Evolutionary conservation across 768 basidiomycete species (phyloP), one percentile per base, ranked within the genome.

Genomic region (Collybia nuda): DNA sequence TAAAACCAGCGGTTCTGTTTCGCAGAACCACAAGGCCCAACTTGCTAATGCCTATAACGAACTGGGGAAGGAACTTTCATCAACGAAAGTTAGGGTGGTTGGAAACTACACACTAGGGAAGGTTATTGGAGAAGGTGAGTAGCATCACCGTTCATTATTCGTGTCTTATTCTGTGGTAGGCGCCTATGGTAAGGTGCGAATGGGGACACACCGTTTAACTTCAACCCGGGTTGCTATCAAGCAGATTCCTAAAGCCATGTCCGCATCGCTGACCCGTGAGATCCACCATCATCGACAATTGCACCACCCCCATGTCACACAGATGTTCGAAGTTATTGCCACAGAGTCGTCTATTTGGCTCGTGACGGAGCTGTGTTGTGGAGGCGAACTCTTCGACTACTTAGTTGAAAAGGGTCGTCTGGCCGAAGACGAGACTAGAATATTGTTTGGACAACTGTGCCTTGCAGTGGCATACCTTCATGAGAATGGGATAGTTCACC

Each of bases 341-440:
- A 98, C 97, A 1, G 97, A 99, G 70, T 81, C 83, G 21, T 81
- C 84, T 56, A 95, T 99, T 63, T 98, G 94, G 93, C 93, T 99
- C 51, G 88, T 99, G 38, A 92, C 94, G 14, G 97, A 99, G 64
- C 85, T 99, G 28, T 98, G 97, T 69, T 87, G 85, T 40, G 97
- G 97, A 8, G 97, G 97, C 36, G 97, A 99, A 68, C 81, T 99
- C 23, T 99, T 98, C 69, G 97, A 98, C 70, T 98, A 98, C 64
- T 86, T 99, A 19, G 92, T 89, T 12, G 97, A 99, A 75, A 91
- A 96, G 60, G 92, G 93, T 18, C 80, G 95, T 2, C 67, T 98
- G 47, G 72, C 81, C 18, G 93, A 96, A 67, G 81, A 85, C 37
- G 97, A 99, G 70, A 77, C 92, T 3, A 82, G 82, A 58, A 70